These are phyloP conservation scores for Trametes polyzona DNA, from an alignment of 1,284 basidiomycete genomes.

Conservation along the genomic window DNA sequence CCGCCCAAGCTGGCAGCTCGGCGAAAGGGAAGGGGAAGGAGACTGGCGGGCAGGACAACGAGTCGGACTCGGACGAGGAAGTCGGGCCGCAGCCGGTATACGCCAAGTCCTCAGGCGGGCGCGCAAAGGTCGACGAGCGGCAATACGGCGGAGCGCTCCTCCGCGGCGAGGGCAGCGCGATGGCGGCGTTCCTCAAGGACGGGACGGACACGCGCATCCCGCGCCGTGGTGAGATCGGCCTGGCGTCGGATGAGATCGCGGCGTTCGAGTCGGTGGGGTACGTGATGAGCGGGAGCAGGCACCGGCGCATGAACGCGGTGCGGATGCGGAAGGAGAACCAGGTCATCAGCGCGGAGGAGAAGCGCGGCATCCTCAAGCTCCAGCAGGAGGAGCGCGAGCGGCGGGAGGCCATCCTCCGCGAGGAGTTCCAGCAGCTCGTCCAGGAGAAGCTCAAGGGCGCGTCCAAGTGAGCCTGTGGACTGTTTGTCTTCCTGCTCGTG, in stretches of 20 bases:
- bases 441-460: conserved; percentile 65
- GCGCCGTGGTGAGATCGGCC: conserved; percentile 96
- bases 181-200: conserved; percentile 93
- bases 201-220: conserved; percentile 92
- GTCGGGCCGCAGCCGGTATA: conserved; percentile 63
- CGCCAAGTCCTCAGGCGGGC: conserved; percentile 37
- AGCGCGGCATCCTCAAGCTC: conserved; percentile 89
- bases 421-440: conserved; percentile 83
- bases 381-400: conserved; percentile 92
- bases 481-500: background rate
- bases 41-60: conserved; percentile 34
- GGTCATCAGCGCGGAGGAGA: conserved; percentile 97
- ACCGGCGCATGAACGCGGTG: conserved; percentile 96
- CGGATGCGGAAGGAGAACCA: conserved; percentile 99
- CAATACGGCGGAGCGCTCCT: conserved; percentile 86
- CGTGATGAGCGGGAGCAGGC: conserved; percentile 96
- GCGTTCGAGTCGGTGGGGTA: conserved; percentile 90
- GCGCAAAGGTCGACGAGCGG: conserved; percentile 71
- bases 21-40: conserved; percentile 12
- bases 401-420: conserved; percentile 77
- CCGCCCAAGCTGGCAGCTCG: too few relatives aligned
- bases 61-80: conserved; percentile 48
- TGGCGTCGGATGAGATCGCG: conserved; percentile 87
- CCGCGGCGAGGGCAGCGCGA: conserved; percentile 94
- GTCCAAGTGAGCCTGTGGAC: conserved; percentile 24